These are phyloP conservation scores for Gossypium schwendimanii DNA, from an alignment of 441 rosid species.

Conservation along the genomic window DNA sequence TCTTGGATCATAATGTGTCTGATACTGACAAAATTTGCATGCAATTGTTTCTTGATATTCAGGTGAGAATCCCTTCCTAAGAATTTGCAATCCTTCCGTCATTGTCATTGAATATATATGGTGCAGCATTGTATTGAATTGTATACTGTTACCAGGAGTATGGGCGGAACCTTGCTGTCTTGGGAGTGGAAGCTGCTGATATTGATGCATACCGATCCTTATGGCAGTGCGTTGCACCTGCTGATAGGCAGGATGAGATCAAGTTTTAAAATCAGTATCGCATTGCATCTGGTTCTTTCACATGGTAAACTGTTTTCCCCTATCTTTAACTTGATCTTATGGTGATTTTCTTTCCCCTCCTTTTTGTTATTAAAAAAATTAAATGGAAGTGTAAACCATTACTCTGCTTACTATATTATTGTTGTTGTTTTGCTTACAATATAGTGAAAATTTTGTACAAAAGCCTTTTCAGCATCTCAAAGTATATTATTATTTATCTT, in stretches of 20 bases:
- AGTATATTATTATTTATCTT: background rate
- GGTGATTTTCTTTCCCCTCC: background rate
- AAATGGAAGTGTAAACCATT: background rate
- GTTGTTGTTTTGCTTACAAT: background rate
- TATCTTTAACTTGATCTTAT: background rate
- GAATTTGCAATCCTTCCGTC: background rate
- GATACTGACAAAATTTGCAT: conserved; percentile 85
- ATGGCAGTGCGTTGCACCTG: conserved; percentile 91
- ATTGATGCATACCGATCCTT: conserved; percentile 60
- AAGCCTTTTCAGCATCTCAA: background rate
- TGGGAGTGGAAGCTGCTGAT: conserved; percentile 68
- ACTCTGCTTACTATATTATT: background rate
- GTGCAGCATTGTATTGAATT: background rate
- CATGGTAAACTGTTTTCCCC: background rate
- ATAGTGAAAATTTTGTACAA: background rate
- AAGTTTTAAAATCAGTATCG: conserved; percentile 23
- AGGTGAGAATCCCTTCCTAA: conserved; percentile 37
- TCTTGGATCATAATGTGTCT: conserved; percentile 64
- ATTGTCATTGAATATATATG: background rate
- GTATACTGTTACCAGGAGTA: conserved; percentile 54
- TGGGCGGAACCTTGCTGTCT: conserved; percentile 59
- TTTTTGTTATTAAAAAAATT: background rate
- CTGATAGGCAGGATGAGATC: conserved; percentile 48
- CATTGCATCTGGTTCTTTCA: background rate
- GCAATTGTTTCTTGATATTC: conserved; percentile 94